phyloP scores from a whole-genome alignment of 768 basidiomycete species.

The Tulasnella sp. region DNA sequence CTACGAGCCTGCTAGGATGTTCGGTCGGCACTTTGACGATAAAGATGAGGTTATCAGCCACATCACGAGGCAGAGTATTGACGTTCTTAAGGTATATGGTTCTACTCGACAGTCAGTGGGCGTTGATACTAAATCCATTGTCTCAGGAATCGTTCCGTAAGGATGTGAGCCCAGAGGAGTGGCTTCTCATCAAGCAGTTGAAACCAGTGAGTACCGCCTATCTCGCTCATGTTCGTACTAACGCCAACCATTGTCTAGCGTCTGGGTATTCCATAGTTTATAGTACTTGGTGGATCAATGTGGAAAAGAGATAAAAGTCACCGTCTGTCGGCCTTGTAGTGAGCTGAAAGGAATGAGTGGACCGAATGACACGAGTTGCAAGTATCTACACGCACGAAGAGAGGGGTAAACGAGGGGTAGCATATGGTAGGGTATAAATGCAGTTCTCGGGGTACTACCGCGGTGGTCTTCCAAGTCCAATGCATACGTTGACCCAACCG shows the following conservation, averaged over 20 bases:
- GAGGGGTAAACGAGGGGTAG: neutral
- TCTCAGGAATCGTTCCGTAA: constrained; percentile 68
- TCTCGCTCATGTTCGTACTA: neutral
- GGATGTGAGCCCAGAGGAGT: constrained; percentile 83
- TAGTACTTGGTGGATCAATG: too few relatives aligned
- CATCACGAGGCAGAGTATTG: constrained; percentile 86
- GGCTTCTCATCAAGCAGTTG: constrained; percentile 79
- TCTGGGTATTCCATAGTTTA: constrained; percentile 4
- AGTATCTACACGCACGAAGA: too few relatives aligned
- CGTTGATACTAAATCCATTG: constrained; percentile 8
- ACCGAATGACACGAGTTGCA: neutral
- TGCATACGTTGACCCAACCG: constrained; percentile 86
- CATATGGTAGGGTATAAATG: neutral
- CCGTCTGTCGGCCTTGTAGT: neutral
- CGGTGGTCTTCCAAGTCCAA: constrained; percentile 37
- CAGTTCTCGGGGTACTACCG: neutral
- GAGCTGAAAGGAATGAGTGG: neutral
- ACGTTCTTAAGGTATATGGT: constrained; percentile 73
- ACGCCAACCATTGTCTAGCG: too few relatives aligned
- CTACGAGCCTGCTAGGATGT: constrained; percentile 91
- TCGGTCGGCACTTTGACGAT: constrained; percentile 90
- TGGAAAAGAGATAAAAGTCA: too few relatives aligned
- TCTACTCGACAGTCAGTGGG: constrained; percentile 1
- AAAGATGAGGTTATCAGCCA: constrained; percentile 89
- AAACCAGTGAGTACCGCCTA: constrained; percentile 49